phyloP scores from a whole-genome alignment of 805 yeast genomes.

The Lipomyces oligophaga region DNA sequence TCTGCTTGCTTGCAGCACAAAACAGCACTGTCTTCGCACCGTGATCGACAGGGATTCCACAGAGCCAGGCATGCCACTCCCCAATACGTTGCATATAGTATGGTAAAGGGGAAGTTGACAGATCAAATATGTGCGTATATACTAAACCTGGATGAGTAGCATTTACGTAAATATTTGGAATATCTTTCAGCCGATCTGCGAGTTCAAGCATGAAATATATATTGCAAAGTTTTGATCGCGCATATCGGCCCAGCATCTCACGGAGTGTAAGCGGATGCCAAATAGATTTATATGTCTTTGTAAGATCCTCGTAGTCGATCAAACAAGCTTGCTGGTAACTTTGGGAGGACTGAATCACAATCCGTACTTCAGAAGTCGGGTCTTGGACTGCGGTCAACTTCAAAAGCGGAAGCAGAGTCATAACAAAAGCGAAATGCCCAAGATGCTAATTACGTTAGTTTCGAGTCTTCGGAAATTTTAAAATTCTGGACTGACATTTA shows the following conservation, averaged over 20 bases:
- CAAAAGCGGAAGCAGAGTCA: slow-evolving; percentile 22
- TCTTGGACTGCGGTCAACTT: slow-evolving; percentile 14
- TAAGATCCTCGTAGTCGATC: slow-evolving; percentile 16
- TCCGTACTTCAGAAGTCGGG: slow-evolving; percentile 15
- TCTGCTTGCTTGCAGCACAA: slow-evolving; percentile 14
- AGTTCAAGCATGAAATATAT: slow-evolving; percentile 17
- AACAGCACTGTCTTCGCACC: slow-evolving; percentile 24
- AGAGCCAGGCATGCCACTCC: slow-evolving; percentile 9
- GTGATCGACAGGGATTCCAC: slow-evolving; percentile 19
- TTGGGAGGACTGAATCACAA: slow-evolving; percentile 18
- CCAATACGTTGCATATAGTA: slow-evolving; percentile 7
- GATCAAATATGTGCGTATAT: slow-evolving; percentile 17
- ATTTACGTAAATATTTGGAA: slow-evolving; percentile 21
- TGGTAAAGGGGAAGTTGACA: slow-evolving; percentile 19
- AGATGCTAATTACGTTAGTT: slow-evolving; percentile 14
- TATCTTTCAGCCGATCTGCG: slow-evolving; percentile 5
- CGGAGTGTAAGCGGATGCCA: slow-evolving; percentile 7
- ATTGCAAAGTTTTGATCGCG: slow-evolving; percentile 26
- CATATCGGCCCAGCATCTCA: slow-evolving; percentile 17
- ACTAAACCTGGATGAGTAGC: slow-evolving; percentile 27
- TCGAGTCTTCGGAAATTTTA: background rate
- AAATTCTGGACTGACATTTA: too few relatives aligned
- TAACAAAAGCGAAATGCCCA: slow-evolving; percentile 27
- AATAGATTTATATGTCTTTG: slow-evolving; percentile 1
- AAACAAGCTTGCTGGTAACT: slow-evolving; percentile 5